Conservation (phyloP, 139 green algal genomes). For the Chlorella sorokiniana region DNA sequence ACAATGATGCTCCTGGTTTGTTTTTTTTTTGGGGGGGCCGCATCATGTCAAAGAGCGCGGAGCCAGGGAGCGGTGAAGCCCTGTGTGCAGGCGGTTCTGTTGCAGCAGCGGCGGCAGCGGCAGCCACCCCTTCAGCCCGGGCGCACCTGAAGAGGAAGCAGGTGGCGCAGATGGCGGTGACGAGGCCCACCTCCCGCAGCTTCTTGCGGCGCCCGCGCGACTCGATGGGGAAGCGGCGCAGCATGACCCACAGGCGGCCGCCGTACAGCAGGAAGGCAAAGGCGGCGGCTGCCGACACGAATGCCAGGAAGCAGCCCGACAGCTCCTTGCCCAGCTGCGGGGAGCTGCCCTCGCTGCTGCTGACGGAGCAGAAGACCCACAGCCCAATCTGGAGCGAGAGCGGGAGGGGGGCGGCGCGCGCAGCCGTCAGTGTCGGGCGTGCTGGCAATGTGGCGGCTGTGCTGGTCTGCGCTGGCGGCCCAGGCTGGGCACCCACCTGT, state of each 20-base stretch:
- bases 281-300: slow-evolving; percentile 79
- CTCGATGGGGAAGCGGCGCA: slow-evolving; percentile 96
- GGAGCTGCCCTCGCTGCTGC: not conserved
- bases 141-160: slow-evolving; percentile 84
- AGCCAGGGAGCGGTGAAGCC: not conserved
- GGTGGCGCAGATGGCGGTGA: slow-evolving; percentile 91
- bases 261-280: slow-evolving; percentile 95
- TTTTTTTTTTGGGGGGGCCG: not conserved
- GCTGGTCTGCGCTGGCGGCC: not conserved
- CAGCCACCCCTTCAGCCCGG: no score
- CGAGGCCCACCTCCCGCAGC: slow-evolving; percentile 92
- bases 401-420: not conserved
- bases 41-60: not conserved
- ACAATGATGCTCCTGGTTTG: slow-evolving; percentile 70
- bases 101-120: no score
- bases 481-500: slow-evolving; percentile 45
- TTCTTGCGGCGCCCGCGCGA: slow-evolving; percentile 92
- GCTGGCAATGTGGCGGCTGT: not conserved
- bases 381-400: slow-evolving; percentile 39
- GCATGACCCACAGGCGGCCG: slow-evolving; percentile 92
- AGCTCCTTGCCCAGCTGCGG: slow-evolving; percentile 35
- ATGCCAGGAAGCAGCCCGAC: slow-evolving; percentile 69
- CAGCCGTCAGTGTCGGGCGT: not conserved
- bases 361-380: slow-evolving; percentile 35
- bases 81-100: no score